A percentile compares a stretch with the other conserved stretches of the same genome.
Conservation (phyloP, 2,329 filamentous ascomycete genomes). For the Biscogniauxia marginata region DNA sequence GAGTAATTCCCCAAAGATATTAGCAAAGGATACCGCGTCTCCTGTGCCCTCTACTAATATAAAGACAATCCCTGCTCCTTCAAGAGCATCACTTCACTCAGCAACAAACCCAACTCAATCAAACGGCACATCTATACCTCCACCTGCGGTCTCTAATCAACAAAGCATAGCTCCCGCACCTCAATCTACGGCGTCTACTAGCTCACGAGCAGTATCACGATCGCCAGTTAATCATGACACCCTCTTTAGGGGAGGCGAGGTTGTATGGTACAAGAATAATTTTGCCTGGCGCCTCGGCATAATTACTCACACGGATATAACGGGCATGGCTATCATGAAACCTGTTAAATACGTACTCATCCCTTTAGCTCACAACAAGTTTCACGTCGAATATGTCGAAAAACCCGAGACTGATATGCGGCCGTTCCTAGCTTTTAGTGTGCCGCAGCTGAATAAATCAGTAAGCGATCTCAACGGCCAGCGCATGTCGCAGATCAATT, state of each 20-base stretch:
- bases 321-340: not conserved
- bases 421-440: constrained; percentile 52
- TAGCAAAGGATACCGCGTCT: constrained; percentile 1
- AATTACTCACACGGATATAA: constrained; percentile 26
- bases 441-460: constrained; percentile 39
- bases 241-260: constrained; percentile 48
- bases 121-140: not conserved
- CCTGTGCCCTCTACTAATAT: not conserved
- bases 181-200: constrained; percentile 8
- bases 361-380: constrained; percentile 39
- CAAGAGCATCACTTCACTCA: not conserved
- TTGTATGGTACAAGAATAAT: constrained; percentile 50
- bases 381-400: constrained; percentile 37
- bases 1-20: not conserved
- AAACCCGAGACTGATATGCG: constrained; percentile 44
- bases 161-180: not conserved
- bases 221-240: constrained; percentile 22
- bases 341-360: constrained; percentile 30
- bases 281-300: constrained; percentile 49
- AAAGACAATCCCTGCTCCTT: not conserved
- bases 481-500: constrained; percentile 42
- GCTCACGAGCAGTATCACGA: not conserved
- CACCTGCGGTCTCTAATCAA: not conserved
- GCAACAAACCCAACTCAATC: not conserved
- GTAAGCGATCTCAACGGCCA: constrained; percentile 40